A percentile compares a stretch with the other conserved stretches of the same genome.
These are phyloP conservation scores for Haplosporangium sp. DNA, from an alignment of 371 early-diverging fungal genomes.

Conservation along the genomic window DNA sequence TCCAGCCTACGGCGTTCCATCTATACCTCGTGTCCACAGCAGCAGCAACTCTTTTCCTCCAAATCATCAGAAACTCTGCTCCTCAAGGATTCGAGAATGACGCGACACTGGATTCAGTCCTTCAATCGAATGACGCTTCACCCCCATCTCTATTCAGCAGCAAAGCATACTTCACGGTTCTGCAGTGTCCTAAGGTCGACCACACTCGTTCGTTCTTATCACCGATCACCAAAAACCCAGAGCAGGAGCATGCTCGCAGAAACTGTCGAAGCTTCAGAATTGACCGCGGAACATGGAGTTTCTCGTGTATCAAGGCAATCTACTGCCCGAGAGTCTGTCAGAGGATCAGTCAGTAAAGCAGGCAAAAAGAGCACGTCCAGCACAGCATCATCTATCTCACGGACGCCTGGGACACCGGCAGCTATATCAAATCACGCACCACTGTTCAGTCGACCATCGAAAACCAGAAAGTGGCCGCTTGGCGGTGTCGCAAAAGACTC, in stretches of 20 bases:
- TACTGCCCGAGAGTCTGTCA: no score
- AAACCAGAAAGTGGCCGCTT: slow-evolving; percentile 16
- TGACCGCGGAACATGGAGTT: not conserved
- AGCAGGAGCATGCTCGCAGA: slow-evolving; percentile 10
- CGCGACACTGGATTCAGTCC: slow-evolving; percentile 52
- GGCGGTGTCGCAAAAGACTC: slow-evolving; percentile 2
- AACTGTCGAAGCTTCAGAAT: not conserved
- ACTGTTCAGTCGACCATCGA: slow-evolving; percentile 17
- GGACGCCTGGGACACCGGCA: not conserved
- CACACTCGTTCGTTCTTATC: slow-evolving; percentile 3
- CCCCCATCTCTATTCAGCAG: slow-evolving; percentile 20
- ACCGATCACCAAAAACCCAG: slow-evolving; percentile 5
- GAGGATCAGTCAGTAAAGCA: not conserved
- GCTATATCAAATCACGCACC: slow-evolving; percentile 10
- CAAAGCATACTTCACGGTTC: not conserved
- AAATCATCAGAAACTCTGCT: not conserved
- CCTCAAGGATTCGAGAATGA: slow-evolving; percentile 25
- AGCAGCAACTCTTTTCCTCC: not conserved
- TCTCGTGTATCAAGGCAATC: not conserved
- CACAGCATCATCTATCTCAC: not conserved
- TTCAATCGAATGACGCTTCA: slow-evolving; percentile 40
- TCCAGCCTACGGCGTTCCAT: slow-evolving; percentile 4
- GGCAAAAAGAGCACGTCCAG: not conserved
- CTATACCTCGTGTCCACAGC: slow-evolving; percentile 2
- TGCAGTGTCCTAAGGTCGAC: not conserved